Evolutionary conservation across 495 filamentous ascomycete genomes (phyloP), one percentile per base, ranked within the genome.

Genomic region (Cercophora sp.): DNA sequence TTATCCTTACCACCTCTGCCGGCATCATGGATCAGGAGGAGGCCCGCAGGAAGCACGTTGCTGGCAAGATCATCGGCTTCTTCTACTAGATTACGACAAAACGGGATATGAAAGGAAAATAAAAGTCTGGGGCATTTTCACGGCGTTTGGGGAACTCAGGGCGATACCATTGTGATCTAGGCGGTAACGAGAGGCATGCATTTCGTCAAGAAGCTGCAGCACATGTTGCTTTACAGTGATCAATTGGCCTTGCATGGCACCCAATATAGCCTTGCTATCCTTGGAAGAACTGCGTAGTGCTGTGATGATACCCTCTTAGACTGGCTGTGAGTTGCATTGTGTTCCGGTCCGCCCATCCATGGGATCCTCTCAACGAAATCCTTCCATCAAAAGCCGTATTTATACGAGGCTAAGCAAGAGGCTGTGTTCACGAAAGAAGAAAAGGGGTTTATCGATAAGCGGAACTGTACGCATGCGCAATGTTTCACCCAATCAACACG

Each of bases 11-110:
- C 69, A 98, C 93, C 75, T 95, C 89, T 49, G 89, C 93, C 52
- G 94, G 93, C 70, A 97, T 98, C 72, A 97, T 98, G 92, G 93
- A 98, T 79, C 93, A 98, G 76, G 93, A 97, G 80, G 93, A 98
- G 84, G 93, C 93, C 54, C 83, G 93, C 70, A 81, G 93, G 74
- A 96, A 96, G 82, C 93, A 97, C 79, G 89, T 92, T 69, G 83
- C 89, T 62, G 91, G 91, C 74, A 96, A 96, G 83, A 88, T 96
- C 74, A 82, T 94, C 60, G 90, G 90, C 56, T 96, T 96, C 85
- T 94, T 96, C 82, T 94, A 96, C 79, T 94, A 90, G 58, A 56
- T 43, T 50, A 25, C 29, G 18, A n/a, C n/a, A 44, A 53, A 58
- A 59, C 50, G 47, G 37, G 34, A 57, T 54, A 56, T 29, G 52